Evolutionary conservation across 345 rosid genomes (phyloP).

Genomic region (Populus davidiana): DNA sequence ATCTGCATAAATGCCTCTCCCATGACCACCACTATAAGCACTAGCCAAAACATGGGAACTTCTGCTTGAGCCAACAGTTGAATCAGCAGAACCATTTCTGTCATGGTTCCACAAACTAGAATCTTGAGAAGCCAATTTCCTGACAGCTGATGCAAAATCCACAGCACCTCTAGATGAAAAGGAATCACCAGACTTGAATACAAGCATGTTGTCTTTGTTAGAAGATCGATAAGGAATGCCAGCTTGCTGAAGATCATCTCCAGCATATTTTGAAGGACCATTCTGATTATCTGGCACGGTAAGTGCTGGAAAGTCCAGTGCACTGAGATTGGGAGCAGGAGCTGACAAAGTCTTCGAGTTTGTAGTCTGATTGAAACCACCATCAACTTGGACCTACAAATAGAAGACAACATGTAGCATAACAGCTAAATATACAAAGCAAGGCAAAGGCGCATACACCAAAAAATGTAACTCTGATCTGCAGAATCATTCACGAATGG

Average conservation of each 20-base stretch:
- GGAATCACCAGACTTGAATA: constrained; percentile 65
- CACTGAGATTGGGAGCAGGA: constrained; percentile 78
- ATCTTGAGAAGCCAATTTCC: constrained; percentile 81
- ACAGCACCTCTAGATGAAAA: constrained; percentile 52
- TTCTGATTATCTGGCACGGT: constrained; percentile 53
- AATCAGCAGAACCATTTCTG: constrained; percentile 65
- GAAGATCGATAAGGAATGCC: constrained; percentile 55
- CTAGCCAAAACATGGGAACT: constrained; percentile 53
- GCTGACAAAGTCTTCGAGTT: constrained; percentile 63
- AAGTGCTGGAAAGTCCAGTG: constrained; percentile 87
- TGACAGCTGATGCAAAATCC: constrained; percentile 93
- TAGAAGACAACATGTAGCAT: constrained; percentile 19
- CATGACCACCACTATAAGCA: constrained; percentile 56
- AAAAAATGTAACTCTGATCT: neutral
- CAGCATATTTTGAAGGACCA: constrained; percentile 54
- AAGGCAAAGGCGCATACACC: neutral
- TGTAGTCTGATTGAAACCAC: constrained; percentile 65
- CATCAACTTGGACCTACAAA: constrained; percentile 89
- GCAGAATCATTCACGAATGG: constrained; percentile 1
- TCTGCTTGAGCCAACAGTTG: constrained; percentile 80
- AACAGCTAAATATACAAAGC: constrained; percentile 3
- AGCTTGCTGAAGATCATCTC: constrained; percentile 67
- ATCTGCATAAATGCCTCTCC: constrained; percentile 62
- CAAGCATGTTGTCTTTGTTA: constrained; percentile 68
- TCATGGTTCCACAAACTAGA: constrained; percentile 85